phyloP scores from a whole-genome alignment of 2,329 filamentous ascomycete genomes.

The Pseudodiploospora longispora region DNA sequence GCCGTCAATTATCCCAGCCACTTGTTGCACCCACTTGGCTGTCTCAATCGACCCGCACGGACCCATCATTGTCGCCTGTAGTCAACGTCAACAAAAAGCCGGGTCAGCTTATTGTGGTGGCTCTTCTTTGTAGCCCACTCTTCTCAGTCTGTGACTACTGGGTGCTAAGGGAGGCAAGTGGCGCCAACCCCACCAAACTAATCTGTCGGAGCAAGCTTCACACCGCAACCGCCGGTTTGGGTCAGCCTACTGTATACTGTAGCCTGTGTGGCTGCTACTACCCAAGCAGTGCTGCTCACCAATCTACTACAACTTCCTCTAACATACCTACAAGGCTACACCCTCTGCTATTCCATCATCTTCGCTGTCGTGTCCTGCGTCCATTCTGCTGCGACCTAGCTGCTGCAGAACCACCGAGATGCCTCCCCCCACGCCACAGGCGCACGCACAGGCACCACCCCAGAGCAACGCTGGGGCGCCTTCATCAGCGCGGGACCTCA shows the following conservation, averaged over 20 bases:
- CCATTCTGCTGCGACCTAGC: background rate
- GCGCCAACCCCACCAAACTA: conserved; percentile 3
- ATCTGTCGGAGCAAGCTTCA: conserved; percentile 1
- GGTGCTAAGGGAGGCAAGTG: background rate
- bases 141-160: too few relatives aligned
- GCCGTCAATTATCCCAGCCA: too few relatives aligned
- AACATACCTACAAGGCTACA: too few relatives aligned
- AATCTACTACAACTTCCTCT: background rate
- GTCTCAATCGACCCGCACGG: too few relatives aligned
- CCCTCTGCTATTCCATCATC: background rate
- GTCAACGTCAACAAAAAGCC: too few relatives aligned
- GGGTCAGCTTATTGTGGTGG: too few relatives aligned
- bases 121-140: too few relatives aligned
- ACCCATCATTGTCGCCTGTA: too few relatives aligned
- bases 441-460: conserved; percentile 2
- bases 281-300: conserved; percentile 1
- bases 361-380: conserved; percentile 1
- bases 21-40: too few relatives aligned
- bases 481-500: conserved; percentile 7
- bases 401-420: background rate
- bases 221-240: conserved; percentile 6
- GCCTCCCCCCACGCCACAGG: conserved; percentile 6
- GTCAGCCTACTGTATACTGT: background rate
- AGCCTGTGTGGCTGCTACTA: background rate
- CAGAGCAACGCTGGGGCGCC: conserved; percentile 6